Evolutionary conservation across 192 early-diverging fungal species (phyloP).

Genomic region (Coemansia sp.): DNA sequence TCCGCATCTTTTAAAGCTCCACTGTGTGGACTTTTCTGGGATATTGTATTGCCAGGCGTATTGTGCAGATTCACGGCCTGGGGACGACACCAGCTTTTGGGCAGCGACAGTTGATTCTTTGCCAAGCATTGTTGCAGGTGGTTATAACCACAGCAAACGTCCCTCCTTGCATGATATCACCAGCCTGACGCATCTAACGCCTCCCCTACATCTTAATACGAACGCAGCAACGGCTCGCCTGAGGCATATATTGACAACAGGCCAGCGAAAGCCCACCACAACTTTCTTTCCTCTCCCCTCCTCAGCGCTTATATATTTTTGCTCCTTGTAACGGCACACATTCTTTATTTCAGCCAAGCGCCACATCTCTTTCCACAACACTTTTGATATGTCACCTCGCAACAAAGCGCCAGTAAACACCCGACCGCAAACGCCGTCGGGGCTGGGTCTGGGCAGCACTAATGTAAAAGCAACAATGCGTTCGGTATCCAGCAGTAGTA

Average conservation of each 20-base stretch:
- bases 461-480: constrained; percentile 19
- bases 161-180: neutral
- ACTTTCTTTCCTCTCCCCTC: neutral
- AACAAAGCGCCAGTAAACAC: constrained; percentile 14
- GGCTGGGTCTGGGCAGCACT: constrained; percentile 26
- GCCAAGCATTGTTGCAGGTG: neutral
- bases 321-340: neutral
- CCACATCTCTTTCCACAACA: neutral
- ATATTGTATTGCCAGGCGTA: no score
- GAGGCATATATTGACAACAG: neutral
- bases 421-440: constrained; percentile 26
- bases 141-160: neutral
- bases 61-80: neutral
- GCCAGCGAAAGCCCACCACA: neutral
- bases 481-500: constrained; percentile 49
- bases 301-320: neutral
- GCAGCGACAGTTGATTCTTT: neutral
- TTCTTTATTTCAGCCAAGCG: neutral
- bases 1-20: constrained; percentile 4
- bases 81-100: neutral
- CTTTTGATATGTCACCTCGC: constrained; percentile 22
- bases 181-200: neutral
- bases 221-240: neutral
- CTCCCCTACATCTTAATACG: neutral
- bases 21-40: neutral